Evolutionary conservation across 768 basidiomycete genomes (phyloP), one percentile per base, ranked within the genome.

Genomic region (Termitomyces sp.): DNA sequence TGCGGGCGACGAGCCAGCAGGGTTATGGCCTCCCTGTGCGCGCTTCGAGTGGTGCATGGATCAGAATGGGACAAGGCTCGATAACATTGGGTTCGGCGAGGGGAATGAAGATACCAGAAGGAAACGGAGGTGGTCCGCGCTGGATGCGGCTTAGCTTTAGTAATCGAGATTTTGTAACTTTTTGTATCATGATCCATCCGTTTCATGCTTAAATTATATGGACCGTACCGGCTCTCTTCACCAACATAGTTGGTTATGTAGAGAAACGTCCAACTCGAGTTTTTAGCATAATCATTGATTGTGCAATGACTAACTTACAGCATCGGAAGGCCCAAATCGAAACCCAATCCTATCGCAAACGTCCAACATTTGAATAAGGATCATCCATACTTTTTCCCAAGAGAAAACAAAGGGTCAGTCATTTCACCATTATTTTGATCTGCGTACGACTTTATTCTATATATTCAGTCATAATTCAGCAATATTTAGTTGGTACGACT

Each of bases 1-100:
- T 62, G 84, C 79, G 0, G 87, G 86, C 0, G 76, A 89, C 52
- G 87, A 88, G 65, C 87, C 88, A 8, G 75, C 66, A 43, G 85
- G 79, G 2, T 70, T 77, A 1, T 73, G 75, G 64, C 86, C 87
- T 3, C 79, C 80, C 13, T 89, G 87, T 68, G 79, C 79, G 9
- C 75, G 76, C 50, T 67, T 71, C 49, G 79, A 82, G 54, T 85
- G 83, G 80, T 88, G 87, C 67, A 83, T 78, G 63, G 73, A 74
- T 58, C 57, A 84, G 69, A 80, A 88, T 58, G 86, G 87, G 6
- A 86, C 79, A n/a, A 60, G 62, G 41, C 44, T 63, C 16, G 62
- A 63, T 51, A 58, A 63, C 36, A 60, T 63, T 11, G 62, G 62
- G n/a, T 63, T 60, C 10, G 51, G 51, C 5, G 56, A 57, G 20